Conservation (phyloP, 768 basidiomycete species). For the Suillus alpinus region DNA sequence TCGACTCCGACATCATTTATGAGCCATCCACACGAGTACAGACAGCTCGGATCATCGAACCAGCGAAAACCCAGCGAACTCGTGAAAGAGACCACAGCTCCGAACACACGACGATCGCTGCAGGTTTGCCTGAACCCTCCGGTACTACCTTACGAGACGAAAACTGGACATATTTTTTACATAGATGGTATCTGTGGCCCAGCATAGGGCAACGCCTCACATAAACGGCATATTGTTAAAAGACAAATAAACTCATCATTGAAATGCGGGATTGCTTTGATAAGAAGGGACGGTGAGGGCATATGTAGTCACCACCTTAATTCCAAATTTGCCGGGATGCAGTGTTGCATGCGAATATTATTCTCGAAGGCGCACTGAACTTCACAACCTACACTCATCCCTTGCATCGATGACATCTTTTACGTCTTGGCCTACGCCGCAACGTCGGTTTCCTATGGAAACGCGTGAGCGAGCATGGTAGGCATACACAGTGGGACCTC, state of each 20-base stretch:
- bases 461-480: slow-evolving; percentile 15
- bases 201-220: not conserved
- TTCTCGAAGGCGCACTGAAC: not conserved
- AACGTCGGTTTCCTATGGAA: slow-evolving; percentile 23
- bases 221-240: not conserved
- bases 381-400: not conserved
- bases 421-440: slow-evolving; percentile 9
- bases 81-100: not conserved
- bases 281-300: not conserved
- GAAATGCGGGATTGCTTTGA: not conserved
- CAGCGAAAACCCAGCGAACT: not conserved
- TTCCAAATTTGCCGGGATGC: not conserved
- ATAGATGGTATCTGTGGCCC: not conserved
- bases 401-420: not conserved
- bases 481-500: slow-evolving; percentile 14
- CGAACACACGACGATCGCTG: not conserved
- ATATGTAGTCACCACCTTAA: not conserved
- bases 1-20: not conserved
- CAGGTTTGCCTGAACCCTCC: not conserved
- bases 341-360: slow-evolving; percentile 3
- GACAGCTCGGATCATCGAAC: not conserved
- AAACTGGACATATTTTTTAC: not conserved
- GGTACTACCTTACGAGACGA: not conserved
- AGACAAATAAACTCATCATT: not conserved
- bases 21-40: not conserved